Evolutionary conservation across 352 stramenopile genomes (phyloP), one percentile per base, ranked within the genome.

Genomic region (Globisporangium sylvaticum): DNA sequence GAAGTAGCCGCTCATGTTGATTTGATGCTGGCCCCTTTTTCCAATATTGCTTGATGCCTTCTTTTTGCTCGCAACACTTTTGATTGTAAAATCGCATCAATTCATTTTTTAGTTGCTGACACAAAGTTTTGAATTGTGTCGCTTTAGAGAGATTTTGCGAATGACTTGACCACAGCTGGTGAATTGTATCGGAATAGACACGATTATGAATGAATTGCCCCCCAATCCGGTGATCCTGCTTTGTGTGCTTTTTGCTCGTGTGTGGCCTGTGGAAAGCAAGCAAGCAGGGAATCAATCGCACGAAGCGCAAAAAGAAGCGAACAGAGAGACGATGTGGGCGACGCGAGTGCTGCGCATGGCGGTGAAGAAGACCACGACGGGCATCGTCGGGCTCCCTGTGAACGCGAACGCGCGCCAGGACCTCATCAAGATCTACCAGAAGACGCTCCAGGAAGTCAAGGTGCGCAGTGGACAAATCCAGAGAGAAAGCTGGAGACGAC

Each of bases 281-380:
- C 75, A 76, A 70, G 64, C 55, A 42, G 52, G 62, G 64, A 50
- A 68, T 14, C 57, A 50, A 69, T 7, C 52, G 58, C 22, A 57
- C 57, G 50, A 76, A 44, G 42, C 27, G 46, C 39, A 54, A 37
- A 50, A 67, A 54, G 53, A 64, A 73, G 62, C 58, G 31, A 42
- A n/a, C 7, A 64, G 18, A 59, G 56, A 62, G 48, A 85, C 58
- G 58, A 95, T 95, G 87, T 93, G 88, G 77, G 85, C 83, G 66
- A 89, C 87, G 50, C 84, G 85, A 72, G 76, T 92, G 76, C 76
- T 95, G 71, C 81, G 81, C 58, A 92, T 94, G 84, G 85, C 86
- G 58, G 87, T 93, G 73, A 90, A 77, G 64, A 96, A 96, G 83
- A 94, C 87, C 60, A 82, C 87, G 67, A 96, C 88, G 74, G 88